Conservation (phyloP, 179 eudicot genomes). For the Heliamphora pulchella region DNA sequence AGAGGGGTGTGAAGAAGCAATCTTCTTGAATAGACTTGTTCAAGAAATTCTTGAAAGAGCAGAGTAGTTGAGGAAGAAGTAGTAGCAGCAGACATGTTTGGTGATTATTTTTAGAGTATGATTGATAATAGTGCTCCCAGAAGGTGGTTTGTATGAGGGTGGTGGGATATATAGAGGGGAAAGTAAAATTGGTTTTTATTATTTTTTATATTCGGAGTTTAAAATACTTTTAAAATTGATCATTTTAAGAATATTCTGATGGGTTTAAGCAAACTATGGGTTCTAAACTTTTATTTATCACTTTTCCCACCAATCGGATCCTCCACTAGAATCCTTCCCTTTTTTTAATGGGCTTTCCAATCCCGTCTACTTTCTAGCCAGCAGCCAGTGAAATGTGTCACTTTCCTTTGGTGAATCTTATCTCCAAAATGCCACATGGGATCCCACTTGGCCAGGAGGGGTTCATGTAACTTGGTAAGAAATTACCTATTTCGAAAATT, state of each 20-base stretch:
- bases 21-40: conserved; percentile 45
- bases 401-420: neutral
- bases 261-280: neutral
- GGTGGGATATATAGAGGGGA: neutral
- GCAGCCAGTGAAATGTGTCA: conserved; percentile 10
- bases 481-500: too few species aligned
- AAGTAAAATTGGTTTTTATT: neutral
- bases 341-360: conserved; percentile 17
- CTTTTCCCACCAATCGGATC: conserved; percentile 15
- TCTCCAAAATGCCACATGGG: neutral
- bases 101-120: neutral
- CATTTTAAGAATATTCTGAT: conserved; percentile 15
- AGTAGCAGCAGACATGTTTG: conserved; percentile 9
- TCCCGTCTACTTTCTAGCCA: conserved; percentile 17
- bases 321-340: conserved; percentile 11
- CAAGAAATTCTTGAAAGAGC: conserved; percentile 34
- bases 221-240: neutral
- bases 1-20: conserved; percentile 34
- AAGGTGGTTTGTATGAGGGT: neutral
- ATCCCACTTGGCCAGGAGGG: neutral
- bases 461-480: too few species aligned
- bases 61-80: conserved; percentile 26
- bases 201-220: neutral
- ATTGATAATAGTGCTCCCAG: neutral
- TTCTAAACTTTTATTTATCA: neutral